Base-by-base conservation (phyloP, 345 rosid species). In the Reutealis trisperma region DNA sequence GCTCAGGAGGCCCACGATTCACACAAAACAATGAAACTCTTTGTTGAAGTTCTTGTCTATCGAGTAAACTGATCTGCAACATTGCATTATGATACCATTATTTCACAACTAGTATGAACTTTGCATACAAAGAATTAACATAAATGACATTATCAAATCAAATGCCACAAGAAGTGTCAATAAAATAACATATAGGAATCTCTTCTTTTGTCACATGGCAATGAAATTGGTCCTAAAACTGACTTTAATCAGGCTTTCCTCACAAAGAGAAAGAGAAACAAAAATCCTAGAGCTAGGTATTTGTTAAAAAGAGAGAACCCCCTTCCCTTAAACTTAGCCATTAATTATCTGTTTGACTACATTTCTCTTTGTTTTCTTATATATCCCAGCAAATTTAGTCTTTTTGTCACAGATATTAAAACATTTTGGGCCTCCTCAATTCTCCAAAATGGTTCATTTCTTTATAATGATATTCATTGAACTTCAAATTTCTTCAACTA, bases 1-100 rank as follows among this genome's bases (percentile, higher is more conserved):
- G 98, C 78, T 96, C 99, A 1, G 94, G 90, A 61, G 86, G 85
- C 41, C 90, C 94, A 77, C 92, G 96, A 83, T 86, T 93, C 82
- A 84, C 4, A 78, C 83, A 84, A 82, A 91, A 92, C 47, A 83
- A 27, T 68, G 81, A 80, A 82, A 91, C 88, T 81, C 97, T 89
- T 84, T 86, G 90, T 75, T 87, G 86, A 81, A 96, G 94, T 73
- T 96, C 96, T 83, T 88, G 93, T 73, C 91, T 83, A 24, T 88
- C 92, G 69, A 96, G 98, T 76, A 96, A 85, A 82, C 75, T 88
- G 45, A 89, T 84, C 97, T 92, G 92, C 80, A 86, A 77, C 61
- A 77, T 52, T 52, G 73, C 74, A 79, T 68, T 52, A 70, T 74
- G 66, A 69, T 52, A 69, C 62, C 54, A 78, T 42, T 32, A 52